Conservation (phyloP, 139 green algal species). For the Asterochloris sp. region DNA sequence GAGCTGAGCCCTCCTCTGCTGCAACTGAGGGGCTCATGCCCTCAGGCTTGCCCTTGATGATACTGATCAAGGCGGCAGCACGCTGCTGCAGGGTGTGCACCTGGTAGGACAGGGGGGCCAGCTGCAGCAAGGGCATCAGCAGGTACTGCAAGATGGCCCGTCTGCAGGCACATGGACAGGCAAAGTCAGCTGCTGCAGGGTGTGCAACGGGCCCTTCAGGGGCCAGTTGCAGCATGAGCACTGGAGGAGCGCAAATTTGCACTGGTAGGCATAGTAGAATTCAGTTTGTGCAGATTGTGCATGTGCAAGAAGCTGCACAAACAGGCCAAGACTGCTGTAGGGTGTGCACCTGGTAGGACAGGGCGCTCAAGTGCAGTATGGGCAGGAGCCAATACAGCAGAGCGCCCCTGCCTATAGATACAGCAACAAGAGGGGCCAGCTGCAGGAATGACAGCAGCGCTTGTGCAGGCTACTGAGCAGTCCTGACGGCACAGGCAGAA, state of each 20-base stretch:
- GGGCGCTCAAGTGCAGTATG: background rate
- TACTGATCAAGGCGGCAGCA: background rate
- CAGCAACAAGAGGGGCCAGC: background rate
- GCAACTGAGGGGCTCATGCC: background rate
- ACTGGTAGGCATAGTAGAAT: too few relatives aligned
- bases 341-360: background rate
- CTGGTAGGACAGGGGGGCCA: slow-evolving; percentile 3
- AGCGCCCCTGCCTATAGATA: slow-evolving; percentile 14
- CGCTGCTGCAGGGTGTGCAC: background rate
- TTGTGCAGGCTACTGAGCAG: background rate
- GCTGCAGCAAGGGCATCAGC: slow-evolving; percentile 16
- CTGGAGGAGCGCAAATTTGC: too few relatives aligned
- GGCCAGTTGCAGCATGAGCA: background rate
- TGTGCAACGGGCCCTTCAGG: background rate
- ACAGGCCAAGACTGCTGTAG: background rate
- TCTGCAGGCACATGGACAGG: background rate
- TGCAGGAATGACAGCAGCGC: background rate
- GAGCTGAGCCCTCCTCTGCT: slow-evolving; percentile 7
- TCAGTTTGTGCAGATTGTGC: too few relatives aligned
- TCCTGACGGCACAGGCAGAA: too few relatives aligned
- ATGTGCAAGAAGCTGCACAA: too few relatives aligned
- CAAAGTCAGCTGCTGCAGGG: background rate
- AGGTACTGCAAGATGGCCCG: slow-evolving; percentile 17
- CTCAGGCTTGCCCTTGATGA: background rate
- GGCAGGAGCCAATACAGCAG: slow-evolving; percentile 19